Base-by-base conservation (phyloP, 495 filamentous ascomycete species). In the Hypoxylon cercidicola region DNA sequence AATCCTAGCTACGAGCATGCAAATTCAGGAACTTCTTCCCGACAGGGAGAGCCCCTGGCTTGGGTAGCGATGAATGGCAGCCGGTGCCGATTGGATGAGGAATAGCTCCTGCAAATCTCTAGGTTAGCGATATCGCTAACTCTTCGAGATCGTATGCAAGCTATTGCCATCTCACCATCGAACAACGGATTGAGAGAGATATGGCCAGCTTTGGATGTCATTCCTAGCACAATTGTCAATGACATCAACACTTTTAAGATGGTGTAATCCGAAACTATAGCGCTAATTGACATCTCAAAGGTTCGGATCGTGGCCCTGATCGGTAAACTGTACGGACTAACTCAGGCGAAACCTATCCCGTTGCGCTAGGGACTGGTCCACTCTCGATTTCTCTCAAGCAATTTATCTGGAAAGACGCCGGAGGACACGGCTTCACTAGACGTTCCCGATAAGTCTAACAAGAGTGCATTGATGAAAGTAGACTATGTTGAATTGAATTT, bases 221-320 rank as follows among this genome's bases (percentile, higher is more conserved):
- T 25, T 25, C 23, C 23, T 25, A 25, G 5, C 23, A 25, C 23
- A 25, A 25, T 5, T 25, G 19, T 57, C 46, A 15, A 57, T 64
- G 60, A 64, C 53, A 64, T 64, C 60, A 64, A 49, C 34, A 64
- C 53, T 63, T 13, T 30, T 25, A 13, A 8, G 9, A 12, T 32
- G 8, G 15, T 35, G 8, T n/a, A n/a, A n/a, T n/a, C n/a, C n/a
- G n/a, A 10, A 35, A 35, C 34, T 35, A 35, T 35, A 35, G 34
- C 13, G 34, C 13, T 35, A 35, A 35, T 35, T 35, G 41, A 23
- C 13, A 5, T 5, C 23, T 25, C 23, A 5, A 25, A 25, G 23
- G 23, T 25, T 25, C 5, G 5, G 23, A 5, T 25, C 23, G 2
- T 25, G 23, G 23, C 5, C 5, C 5, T 25, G 23, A 25, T 25